Percentiles rank a stretch among this genome's conserved stretches.
These are phyloP conservation scores for Pittosporum tobira DNA, from an alignment of 129 eudicot species.

Conservation along the genomic window DNA sequence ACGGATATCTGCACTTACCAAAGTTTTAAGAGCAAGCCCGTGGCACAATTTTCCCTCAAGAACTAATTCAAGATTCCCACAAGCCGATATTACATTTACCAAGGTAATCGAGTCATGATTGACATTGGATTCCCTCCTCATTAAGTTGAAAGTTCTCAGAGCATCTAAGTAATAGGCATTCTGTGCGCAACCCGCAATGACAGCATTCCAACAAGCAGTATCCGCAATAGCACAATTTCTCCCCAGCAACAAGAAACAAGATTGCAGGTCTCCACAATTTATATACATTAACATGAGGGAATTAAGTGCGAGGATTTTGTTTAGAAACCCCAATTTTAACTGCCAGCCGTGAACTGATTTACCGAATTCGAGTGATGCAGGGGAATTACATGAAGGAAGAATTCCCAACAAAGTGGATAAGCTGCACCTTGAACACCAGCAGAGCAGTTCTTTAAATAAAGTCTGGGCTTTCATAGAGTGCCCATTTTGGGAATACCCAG, in stretches of 20 bases:
- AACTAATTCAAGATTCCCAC: conserved; percentile 41
- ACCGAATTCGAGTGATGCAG: conserved; percentile 39
- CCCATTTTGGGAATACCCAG: conserved; percentile 53
- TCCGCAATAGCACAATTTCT: conserved; percentile 25
- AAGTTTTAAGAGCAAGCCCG: conserved; percentile 45
- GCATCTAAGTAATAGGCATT: conserved; percentile 42
- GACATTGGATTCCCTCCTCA: conserved; percentile 35
- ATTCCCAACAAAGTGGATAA: conserved; percentile 45
- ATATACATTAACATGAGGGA: conserved; percentile 61
- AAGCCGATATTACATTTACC: conserved; percentile 40
- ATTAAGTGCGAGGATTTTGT: conserved; percentile 31
- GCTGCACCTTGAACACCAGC: conserved; percentile 22
- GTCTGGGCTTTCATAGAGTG: conserved; percentile 31
- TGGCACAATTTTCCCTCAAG: conserved; percentile 40
- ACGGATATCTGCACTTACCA: conserved; percentile 24
- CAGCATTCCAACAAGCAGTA: conserved; percentile 50
- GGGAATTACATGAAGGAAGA: conserved; percentile 47
- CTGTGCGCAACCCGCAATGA: conserved; percentile 51
- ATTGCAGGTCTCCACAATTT: conserved; percentile 36
- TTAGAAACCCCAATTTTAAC: conserved; percentile 43
- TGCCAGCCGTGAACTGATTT: conserved; percentile 47
- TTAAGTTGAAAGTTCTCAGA: conserved; percentile 34
- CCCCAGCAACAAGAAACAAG: conserved; percentile 32
- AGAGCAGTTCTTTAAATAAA: conserved; percentile 38
- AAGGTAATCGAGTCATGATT: conserved; percentile 42